Conservation (phyloP, 139 green algal genomes). For the Chlamydomonas eustigma region DNA sequence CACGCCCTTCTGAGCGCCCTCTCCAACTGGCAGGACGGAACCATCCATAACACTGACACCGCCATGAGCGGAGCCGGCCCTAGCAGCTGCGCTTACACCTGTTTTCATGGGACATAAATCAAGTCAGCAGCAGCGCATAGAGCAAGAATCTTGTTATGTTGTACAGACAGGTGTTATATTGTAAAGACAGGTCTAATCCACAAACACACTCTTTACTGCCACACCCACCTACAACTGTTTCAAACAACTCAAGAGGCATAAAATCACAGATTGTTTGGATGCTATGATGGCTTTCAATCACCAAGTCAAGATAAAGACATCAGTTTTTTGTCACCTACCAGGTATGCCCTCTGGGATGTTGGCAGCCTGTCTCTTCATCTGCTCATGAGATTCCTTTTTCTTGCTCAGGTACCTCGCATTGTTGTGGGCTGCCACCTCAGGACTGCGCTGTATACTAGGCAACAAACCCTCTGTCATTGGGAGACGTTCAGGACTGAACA, state of each 20-base stretch:
- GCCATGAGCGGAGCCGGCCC: slow-evolving; percentile 11
- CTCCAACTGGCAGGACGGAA: background rate
- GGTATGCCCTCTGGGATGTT: background rate
- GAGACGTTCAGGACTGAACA: slow-evolving; percentile 36
- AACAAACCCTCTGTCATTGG: slow-evolving; percentile 27
- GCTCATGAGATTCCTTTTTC: background rate
- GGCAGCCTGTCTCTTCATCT: background rate
- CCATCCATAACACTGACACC: background rate
- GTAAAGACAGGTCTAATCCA: no score
- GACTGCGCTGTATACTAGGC: slow-evolving; percentile 24
- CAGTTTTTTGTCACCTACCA: background rate
- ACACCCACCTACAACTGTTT: no score
- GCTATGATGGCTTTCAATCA: no score
- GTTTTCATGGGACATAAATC: no score
- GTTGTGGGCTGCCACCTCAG: slow-evolving; percentile 1
- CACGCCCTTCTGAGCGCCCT: background rate
- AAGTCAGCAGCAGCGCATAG: no score
- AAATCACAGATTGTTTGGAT: no score
- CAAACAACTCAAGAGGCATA: no score
- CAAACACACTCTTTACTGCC: no score
- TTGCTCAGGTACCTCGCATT: slow-evolving; percentile 5
- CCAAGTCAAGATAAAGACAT: no score
- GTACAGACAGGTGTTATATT: no score
- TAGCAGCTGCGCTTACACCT: background rate
- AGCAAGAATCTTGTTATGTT: no score